Percentiles rank a stretch among this genome's conserved stretches.
These are phyloP conservation scores for Phytophthora aleatoria DNA, from an alignment of 352 stramenopile genomes.

Conservation along the genomic window DNA sequence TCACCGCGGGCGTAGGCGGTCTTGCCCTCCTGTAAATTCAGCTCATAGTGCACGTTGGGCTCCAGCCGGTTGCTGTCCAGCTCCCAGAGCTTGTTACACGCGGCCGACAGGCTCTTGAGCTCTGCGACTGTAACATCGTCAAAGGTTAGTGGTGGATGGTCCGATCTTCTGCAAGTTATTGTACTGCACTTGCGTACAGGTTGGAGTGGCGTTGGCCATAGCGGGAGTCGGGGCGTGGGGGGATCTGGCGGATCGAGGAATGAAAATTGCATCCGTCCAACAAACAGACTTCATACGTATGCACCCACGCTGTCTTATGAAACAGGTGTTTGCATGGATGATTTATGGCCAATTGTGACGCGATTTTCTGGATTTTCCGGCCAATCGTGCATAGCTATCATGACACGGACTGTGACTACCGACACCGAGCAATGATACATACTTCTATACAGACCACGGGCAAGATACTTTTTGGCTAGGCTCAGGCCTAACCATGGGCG, in stretches of 20 bases:
- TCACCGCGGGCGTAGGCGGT: conserved; percentile 90
- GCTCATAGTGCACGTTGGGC: conserved; percentile 90
- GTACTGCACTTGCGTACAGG: conserved; percentile 35
- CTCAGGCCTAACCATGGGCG: background rate
- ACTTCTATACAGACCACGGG: too few species aligned
- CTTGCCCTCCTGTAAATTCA: conserved; percentile 95
- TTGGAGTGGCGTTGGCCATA: conserved; percentile 51
- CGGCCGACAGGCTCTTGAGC: conserved; percentile 64
- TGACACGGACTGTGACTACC: background rate
- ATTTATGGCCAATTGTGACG: conserved; percentile 5
- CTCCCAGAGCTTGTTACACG: conserved; percentile 92
- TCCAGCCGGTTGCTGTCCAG: conserved; percentile 86
- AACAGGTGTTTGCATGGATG: background rate
- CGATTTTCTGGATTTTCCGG: background rate
- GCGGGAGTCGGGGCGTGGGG: background rate
- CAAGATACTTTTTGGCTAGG: too few species aligned
- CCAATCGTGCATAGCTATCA: background rate
- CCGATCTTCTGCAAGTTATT: background rate
- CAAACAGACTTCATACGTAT: background rate
- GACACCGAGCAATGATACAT: background rate
- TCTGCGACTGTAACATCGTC: conserved; percentile 38
- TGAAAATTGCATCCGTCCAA: conserved; percentile 23
- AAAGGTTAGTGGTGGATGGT: background rate
- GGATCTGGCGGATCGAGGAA: conserved; percentile 21
- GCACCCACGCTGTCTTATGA: conserved; percentile 9